Evolutionary conservation across 805 yeast species (phyloP).

Genomic region (Yarrowia hollandica): DNA sequence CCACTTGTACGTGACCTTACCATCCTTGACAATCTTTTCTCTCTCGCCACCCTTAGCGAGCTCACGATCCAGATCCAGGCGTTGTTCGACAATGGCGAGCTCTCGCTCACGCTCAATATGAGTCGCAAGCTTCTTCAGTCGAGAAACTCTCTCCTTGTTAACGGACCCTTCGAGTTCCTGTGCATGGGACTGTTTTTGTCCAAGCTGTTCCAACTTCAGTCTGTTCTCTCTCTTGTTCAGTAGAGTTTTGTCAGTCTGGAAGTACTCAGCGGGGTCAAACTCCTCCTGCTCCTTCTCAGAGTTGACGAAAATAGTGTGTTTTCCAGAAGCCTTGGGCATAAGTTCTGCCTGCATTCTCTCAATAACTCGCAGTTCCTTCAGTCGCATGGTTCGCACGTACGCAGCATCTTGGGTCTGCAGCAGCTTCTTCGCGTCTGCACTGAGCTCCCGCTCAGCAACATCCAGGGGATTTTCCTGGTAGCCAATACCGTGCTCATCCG

Average conservation of each 20-base stretch:
- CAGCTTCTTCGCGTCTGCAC: slow-evolving; percentile 74
- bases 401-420: slow-evolving; percentile 89
- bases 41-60: slow-evolving; percentile 88
- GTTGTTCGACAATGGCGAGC: slow-evolving; percentile 64
- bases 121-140: slow-evolving; percentile 58
- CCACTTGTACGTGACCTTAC: slow-evolving; percentile 79
- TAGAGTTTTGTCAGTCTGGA: slow-evolving; percentile 68
- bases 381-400: slow-evolving; percentile 75
- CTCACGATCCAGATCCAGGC: slow-evolving; percentile 77
- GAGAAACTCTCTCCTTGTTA: slow-evolving; percentile 42
- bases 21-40: slow-evolving; percentile 68
- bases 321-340: slow-evolving; percentile 53
- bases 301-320: slow-evolving; percentile 86
- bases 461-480: slow-evolving; percentile 55
- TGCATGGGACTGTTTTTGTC: slow-evolving; percentile 31
- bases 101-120: slow-evolving; percentile 70
- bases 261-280: slow-evolving; percentile 65
- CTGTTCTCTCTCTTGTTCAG: slow-evolving; percentile 70
- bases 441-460: slow-evolving; percentile 48
- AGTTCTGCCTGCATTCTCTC: slow-evolving; percentile 50
- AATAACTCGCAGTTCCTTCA: slow-evolving; percentile 65
- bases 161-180: slow-evolving; percentile 40
- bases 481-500: slow-evolving; percentile 70
- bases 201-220: slow-evolving; percentile 59
- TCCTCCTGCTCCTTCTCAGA: slow-evolving; percentile 52